Base-by-base conservation (phyloP, 2,329 filamentous ascomycete species). In the Fusarium marasasianum region DNA sequence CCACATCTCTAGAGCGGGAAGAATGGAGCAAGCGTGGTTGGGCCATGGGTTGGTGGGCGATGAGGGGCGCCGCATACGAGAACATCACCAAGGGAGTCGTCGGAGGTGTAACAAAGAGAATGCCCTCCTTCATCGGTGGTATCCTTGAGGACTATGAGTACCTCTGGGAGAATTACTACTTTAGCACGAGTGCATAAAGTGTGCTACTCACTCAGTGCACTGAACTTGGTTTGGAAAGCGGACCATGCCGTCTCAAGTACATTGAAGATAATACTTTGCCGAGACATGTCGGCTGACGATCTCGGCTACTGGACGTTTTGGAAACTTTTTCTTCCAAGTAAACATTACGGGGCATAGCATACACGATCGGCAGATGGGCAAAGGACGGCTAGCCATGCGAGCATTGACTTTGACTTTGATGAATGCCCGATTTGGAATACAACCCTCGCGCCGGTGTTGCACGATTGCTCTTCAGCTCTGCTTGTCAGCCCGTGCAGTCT, bases 131-230 rank as follows among this genome's bases (percentile, higher is more conserved):
- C 80, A 87, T 98, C 31, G 93, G 92, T 14, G 94, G 93, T 65
- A 92, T 99, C 51, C 83, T 98, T 72, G 95, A 98, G 81, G 96
- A 99, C 82, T 99, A 99, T 81, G 94, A 98, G 83, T 98, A 97
- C 81, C 87, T 99, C 38, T 99, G 96, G 96, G 95, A 98, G 83
- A 95, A 97, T 78, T 98, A 98, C 83, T 97, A 98, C 83, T 99
- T 98, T 83, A 90, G 88, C 81, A 90, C 89, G 41, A 89, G 87
- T 63, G 80, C 81, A 77, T 71, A 65, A 73, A 48, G 37, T 54
- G 40, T 38, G 22, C 50, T 29, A 22, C n/a, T 20, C 20, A 45
- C 41, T 35, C 26, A 31, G 44, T 40, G 47, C 43, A 50, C 48
- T 51, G 31, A 35, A 35, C 31, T 51, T 51, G 31, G 31, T 1